Evolutionary conservation across 2,329 filamentous ascomycete genomes (phyloP).

Genomic region (Hymenoscyphus albidus): DNA sequence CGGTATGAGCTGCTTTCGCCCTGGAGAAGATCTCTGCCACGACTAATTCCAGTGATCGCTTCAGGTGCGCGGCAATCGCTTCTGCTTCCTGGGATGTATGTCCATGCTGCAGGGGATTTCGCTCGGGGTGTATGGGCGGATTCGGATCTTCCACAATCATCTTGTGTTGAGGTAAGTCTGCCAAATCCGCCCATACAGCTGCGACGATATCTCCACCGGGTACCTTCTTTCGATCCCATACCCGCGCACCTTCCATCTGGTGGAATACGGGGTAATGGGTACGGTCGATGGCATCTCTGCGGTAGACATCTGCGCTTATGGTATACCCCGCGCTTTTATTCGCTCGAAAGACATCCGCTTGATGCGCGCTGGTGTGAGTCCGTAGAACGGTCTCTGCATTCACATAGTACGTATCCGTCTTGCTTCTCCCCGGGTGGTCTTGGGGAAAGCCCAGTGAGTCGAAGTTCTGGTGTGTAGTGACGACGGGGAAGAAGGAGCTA

Average conservation of each 20-base stretch:
- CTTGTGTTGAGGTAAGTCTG: constrained; percentile 66
- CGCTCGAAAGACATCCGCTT: constrained; percentile 73
- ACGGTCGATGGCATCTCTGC: constrained; percentile 88
- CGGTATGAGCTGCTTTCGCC: constrained; percentile 62
- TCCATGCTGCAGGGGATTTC: constrained; percentile 74
- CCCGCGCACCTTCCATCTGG: constrained; percentile 93
- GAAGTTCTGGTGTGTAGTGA: constrained; percentile 84
- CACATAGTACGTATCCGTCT: constrained; percentile 93
- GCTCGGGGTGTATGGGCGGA: constrained; percentile 68
- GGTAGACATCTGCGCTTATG: constrained; percentile 91
- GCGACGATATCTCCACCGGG: constrained; percentile 56
- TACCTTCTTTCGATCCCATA: constrained; percentile 72
- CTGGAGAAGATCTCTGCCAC: constrained; percentile 84
- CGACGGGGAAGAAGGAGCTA: constrained; percentile 76
- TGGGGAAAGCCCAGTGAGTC: constrained; percentile 89
- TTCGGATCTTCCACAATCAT: constrained; percentile 81
- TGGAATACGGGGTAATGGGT: constrained; percentile 97
- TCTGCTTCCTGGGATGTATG: constrained; percentile 73
- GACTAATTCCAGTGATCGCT: constrained; percentile 83
- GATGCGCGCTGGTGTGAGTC: constrained; percentile 93
- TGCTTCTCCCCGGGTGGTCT: constrained; percentile 82
- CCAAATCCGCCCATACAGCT: constrained; percentile 67
- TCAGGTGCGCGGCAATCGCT: constrained; percentile 79
- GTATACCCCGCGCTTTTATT: constrained; percentile 77
- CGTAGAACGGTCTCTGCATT: constrained; percentile 79